Base-by-base conservation (phyloP, 2,329 filamentous ascomycete species). In the Dactylellina sp. region DNA sequence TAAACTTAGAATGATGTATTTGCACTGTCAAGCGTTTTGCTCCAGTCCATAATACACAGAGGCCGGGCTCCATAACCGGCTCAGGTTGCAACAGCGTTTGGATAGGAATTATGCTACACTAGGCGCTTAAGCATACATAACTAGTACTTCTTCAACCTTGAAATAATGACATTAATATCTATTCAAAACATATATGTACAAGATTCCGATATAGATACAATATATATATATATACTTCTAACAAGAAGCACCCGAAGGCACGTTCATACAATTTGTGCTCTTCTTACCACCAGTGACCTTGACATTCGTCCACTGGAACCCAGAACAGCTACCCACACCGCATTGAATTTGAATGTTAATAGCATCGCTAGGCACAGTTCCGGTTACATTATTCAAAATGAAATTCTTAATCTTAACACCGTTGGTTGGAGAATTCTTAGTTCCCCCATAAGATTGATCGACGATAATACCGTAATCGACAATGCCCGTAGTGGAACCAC, bases 381-480 rank as follows among this genome's bases (percentile, higher is more conserved):
- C 85, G 2, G 80, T 83, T 55, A 86, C 80, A 47, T 80, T 80
- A 40, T 77, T 66, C 5, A 85, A 52, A 0, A 78, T 80, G 12
- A 86, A 78, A n/a, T 78, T 80, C 1, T 82, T 83, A 74, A 86
- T 84, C 1, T 81, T 81, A 11, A 85, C 82, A 50, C 82, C 83
- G 22, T 80, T 81, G 7, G 84, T 86, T 4, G 84, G 83, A 0
- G 77, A 52, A 14, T 63, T 71, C 52, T 71, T 71, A 0, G 66
- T 71, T 16, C 66, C 66, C 1, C 59, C 80, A 77, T 87, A 88
- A 78, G 87, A 85, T 81, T 89, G 87, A 79, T 88, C 81, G 68
- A 89, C 84, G 56, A 87, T 82, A 68, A 88, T 84, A 47, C 84
- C 86, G 78, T 87, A 86, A 20, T 83, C 80, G 59, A 83, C 79